These are phyloP conservation scores for Colletotrichum coccodes DNA, from an alignment of 2,329 filamentous ascomycete genomes.

Conservation along the genomic window DNA sequence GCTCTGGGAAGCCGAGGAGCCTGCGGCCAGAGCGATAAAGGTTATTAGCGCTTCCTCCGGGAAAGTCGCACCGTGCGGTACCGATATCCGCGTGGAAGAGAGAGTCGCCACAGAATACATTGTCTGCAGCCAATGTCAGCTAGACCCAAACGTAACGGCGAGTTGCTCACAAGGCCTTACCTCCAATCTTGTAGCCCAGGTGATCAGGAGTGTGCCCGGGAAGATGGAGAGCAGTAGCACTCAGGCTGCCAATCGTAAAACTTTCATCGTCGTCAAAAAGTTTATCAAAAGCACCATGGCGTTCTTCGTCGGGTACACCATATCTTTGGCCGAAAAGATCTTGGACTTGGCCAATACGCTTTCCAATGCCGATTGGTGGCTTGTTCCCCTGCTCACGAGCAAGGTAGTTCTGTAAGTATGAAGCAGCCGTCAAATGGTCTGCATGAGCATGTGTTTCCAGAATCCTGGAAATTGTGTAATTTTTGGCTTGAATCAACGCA, in stretches of 20 bases:
- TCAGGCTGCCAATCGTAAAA: constrained; percentile 60
- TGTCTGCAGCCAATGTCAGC: constrained; percentile 39
- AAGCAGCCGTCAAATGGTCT: constrained; percentile 68
- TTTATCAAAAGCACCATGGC: constrained; percentile 59
- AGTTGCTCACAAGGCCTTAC: constrained; percentile 36
- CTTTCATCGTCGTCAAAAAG: constrained; percentile 63
- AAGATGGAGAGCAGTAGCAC: constrained; percentile 60
- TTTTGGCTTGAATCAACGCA: constrained; percentile 49
- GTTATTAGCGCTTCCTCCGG: constrained; percentile 56
- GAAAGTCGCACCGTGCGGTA: constrained; percentile 64
- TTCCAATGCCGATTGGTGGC: constrained; percentile 64
- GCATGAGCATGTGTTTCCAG: constrained; percentile 73
- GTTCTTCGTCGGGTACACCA: constrained; percentile 53
- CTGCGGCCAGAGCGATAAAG: constrained; percentile 55
- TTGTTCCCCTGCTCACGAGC: constrained; percentile 42
- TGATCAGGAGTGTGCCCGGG: constrained; percentile 72
- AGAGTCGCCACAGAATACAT: constrained; percentile 64
- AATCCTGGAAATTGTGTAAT: constrained; percentile 61
- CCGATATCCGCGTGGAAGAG: constrained; percentile 64
- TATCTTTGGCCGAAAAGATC: constrained; percentile 59
- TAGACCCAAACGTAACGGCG: background rate
- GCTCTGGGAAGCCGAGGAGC: constrained; percentile 52
- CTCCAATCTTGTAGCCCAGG: constrained; percentile 65
- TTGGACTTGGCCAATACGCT: constrained; percentile 63
- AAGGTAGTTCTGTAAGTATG: constrained; percentile 63